Evolutionary conservation across 1,284 basidiomycete species (phyloP).

Genomic region (Moesziomyces sp.): DNA sequence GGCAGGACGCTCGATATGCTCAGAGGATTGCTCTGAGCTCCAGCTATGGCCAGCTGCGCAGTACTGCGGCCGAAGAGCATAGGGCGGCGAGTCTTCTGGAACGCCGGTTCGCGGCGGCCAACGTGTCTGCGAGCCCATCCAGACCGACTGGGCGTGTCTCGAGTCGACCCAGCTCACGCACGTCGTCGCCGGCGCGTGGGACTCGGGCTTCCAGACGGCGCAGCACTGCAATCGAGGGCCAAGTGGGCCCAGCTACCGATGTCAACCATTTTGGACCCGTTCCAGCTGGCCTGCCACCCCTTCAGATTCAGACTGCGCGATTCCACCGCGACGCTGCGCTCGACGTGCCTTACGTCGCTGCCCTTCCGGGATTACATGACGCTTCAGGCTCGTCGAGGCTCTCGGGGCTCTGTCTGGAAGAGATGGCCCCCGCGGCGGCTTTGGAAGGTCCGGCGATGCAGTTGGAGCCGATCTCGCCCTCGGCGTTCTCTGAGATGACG

Average conservation of each 20-base stretch:
- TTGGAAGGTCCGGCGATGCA: conserved; percentile 3
- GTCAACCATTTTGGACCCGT: conserved; percentile 9
- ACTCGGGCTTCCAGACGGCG: conserved; percentile 29
- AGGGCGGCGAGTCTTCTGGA: conserved; percentile 20
- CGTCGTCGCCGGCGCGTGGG: conserved; percentile 21
- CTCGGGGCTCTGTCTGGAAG: conserved; percentile 3
- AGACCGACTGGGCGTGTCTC: conserved; percentile 1
- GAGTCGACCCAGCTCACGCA: conserved; percentile 29
- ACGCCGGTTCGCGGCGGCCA: conserved; percentile 25
- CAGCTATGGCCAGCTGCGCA: conserved; percentile 3
- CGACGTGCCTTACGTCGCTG: conserved; percentile 6
- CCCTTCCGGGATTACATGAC: background rate
- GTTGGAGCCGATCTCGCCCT: conserved; percentile 36
- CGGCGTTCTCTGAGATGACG: conserved; percentile 43
- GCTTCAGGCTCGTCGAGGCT: conserved; percentile 1
- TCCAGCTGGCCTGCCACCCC: conserved; percentile 19
- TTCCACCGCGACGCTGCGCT: conserved; percentile 9
- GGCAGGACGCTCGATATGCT: background rate
- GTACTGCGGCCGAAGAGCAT: conserved; percentile 4
- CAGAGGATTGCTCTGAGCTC: background rate
- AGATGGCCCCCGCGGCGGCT: background rate
- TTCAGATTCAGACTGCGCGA: conserved; percentile 19
- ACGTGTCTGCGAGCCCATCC: background rate
- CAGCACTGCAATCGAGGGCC: conserved; percentile 21
- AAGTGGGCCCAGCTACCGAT: conserved; percentile 3